Evolutionary conservation across 1,284 basidiomycete species (phyloP).

Genomic region (Vanrija sp.): DNA sequence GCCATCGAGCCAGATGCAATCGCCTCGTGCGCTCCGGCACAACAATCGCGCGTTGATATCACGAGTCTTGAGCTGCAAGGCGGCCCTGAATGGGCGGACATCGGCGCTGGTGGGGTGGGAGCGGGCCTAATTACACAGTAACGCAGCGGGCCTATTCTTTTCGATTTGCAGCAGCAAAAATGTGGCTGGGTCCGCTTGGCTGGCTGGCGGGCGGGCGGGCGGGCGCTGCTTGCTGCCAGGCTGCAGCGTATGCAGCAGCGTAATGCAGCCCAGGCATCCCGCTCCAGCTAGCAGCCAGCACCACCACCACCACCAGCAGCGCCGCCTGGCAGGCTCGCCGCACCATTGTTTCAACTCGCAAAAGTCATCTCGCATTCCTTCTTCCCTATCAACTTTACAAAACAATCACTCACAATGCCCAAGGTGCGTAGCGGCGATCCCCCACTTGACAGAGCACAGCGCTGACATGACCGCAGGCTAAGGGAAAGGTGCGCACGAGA

Average conservation of each 20-base stretch:
- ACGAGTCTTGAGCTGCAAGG: too few species aligned
- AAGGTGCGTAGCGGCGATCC: slow-evolving; percentile 26
- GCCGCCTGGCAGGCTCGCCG: too few species aligned
- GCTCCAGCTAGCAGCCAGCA: too few species aligned
- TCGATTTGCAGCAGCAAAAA: background rate
- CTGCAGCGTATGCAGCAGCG: background rate
- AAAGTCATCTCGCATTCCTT: background rate
- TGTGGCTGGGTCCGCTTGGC: background rate
- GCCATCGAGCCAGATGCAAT: too few species aligned
- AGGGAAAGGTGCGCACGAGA: slow-evolving; percentile 40
- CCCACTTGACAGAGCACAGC: background rate
- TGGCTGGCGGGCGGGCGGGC: background rate
- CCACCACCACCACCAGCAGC: too few species aligned
- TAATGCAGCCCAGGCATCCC: too few species aligned
- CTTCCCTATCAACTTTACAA: background rate
- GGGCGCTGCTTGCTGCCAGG: background rate
- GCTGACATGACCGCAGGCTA: slow-evolving; percentile 30
- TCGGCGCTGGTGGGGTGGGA: too few species aligned
- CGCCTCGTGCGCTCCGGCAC: too few species aligned
- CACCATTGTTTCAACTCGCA: slow-evolving; percentile 2
- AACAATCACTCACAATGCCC: slow-evolving; percentile 32
- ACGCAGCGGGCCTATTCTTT: background rate
- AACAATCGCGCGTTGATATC: too few species aligned
- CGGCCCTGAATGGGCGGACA: too few species aligned
- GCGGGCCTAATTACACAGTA: too few species aligned